These are phyloP conservation scores for Magnolia sinica DNA, from an alignment of 164 flowering plant species.

Conservation along the genomic window DNA sequence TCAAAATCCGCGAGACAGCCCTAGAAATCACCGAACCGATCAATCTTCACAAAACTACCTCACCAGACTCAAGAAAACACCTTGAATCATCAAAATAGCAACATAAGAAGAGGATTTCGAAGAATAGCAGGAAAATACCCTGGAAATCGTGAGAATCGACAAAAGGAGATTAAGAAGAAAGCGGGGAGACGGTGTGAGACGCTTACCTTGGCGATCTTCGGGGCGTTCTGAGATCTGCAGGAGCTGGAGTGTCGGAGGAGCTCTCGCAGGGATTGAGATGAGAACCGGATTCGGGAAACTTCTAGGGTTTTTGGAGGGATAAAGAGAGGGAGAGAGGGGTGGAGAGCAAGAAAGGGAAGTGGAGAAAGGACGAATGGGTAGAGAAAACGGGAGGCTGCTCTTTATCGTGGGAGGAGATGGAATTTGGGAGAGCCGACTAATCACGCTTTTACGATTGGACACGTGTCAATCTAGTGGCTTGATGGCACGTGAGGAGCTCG, in stretches of 20 bases:
- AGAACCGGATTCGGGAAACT: background rate
- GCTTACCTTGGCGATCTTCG: constrained; percentile 6
- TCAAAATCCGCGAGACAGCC: background rate
- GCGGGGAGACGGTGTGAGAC: background rate
- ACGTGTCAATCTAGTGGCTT: constrained; percentile 4
- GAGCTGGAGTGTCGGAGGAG: background rate
- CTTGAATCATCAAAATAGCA: background rate
- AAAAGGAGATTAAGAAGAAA: background rate
- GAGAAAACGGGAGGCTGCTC: constrained; percentile 4
- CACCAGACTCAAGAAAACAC: background rate
- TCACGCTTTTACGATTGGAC: background rate
- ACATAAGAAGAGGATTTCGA: background rate
- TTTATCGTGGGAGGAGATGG: constrained; percentile 2
- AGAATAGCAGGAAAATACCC: background rate
- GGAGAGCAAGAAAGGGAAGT: background rate
- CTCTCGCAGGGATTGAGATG: background rate
- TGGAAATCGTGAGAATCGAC: background rate
- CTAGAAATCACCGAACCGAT: background rate
- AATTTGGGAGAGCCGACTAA: background rate
- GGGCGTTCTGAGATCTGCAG: constrained; percentile 6
- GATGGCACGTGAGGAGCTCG: too few relatives aligned
- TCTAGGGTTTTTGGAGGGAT: constrained; percentile 12
- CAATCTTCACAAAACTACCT: background rate
- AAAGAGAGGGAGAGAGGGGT: constrained; percentile 3
- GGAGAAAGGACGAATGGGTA: background rate